phyloP scores from a whole-genome alignment of 1,139 yeast genomes.

The Yamadazyma taylorii region DNA sequence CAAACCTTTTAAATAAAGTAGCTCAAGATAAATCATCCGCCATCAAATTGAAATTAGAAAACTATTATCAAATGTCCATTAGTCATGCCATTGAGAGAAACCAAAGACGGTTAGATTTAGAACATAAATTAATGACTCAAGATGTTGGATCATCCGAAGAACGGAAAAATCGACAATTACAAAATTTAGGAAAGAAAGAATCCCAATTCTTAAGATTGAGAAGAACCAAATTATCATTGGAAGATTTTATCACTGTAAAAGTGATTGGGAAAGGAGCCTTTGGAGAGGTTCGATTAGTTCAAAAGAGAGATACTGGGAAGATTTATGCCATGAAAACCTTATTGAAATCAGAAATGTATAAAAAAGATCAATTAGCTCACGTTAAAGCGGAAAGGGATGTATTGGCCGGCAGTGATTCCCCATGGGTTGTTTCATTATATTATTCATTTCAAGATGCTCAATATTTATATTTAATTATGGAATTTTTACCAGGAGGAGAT shows the following conservation, averaged over 20 bases:
- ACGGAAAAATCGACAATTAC: conserved; percentile 70
- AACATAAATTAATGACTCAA: conserved; percentile 62
- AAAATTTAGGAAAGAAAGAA: conserved; percentile 71
- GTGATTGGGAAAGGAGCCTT: conserved; percentile 88
- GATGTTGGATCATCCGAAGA: conserved; percentile 66
- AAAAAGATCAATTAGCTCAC: conserved; percentile 80
- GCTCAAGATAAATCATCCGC: conserved; percentile 77
- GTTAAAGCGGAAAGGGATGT: conserved; percentile 87
- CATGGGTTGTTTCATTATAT: conserved; percentile 82
- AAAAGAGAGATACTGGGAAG: conserved; percentile 78
- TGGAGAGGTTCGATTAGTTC: conserved; percentile 84
- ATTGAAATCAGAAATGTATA: conserved; percentile 77
- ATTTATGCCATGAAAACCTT: conserved; percentile 84
- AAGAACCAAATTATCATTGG: conserved; percentile 71
- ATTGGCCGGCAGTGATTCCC: conserved; percentile 80
- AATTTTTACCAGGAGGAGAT: conserved; percentile 84
- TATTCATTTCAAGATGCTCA: conserved; percentile 81
- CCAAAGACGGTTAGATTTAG: conserved; percentile 73
- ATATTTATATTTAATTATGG: conserved; percentile 77
- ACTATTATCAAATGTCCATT: conserved; percentile 73
- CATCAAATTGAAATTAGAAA: conserved; percentile 67
- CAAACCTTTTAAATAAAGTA: conserved; percentile 64
- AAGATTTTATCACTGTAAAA: conserved; percentile 75
- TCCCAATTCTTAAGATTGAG: conserved; percentile 73
- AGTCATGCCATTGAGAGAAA: conserved; percentile 80